Conservation (phyloP, 768 basidiomycete species). For the Rhodotorula toruloides region DNA sequence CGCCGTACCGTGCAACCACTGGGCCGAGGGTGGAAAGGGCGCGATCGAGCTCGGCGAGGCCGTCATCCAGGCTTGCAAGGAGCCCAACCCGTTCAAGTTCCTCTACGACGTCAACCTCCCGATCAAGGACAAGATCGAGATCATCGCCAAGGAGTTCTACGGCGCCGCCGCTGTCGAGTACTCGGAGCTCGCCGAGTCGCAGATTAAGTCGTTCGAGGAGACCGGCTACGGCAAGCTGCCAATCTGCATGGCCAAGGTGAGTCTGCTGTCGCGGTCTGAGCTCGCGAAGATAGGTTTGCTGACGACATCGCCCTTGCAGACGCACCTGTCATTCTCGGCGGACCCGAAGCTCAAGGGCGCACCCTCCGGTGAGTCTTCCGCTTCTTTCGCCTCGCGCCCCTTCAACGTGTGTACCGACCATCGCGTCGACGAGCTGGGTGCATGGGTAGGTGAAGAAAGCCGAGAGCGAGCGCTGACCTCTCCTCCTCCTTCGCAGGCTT, state of each 20-base stretch:
- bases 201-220: slow-evolving; percentile 82
- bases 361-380: slow-evolving; percentile 58
- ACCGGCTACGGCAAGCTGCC: slow-evolving; percentile 78
- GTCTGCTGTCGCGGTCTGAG: slow-evolving; percentile 36
- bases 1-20: slow-evolving; percentile 92
- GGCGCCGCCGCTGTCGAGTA: slow-evolving; percentile 83
- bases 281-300: slow-evolving; percentile 81
- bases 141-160: slow-evolving; percentile 61
- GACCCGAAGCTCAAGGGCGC: slow-evolving; percentile 85
- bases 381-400: slow-evolving; percentile 10
- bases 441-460: too few relatives aligned
- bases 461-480: background rate
- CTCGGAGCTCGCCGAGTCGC: slow-evolving; percentile 73
- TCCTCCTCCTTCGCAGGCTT: slow-evolving; percentile 57
- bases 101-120: slow-evolving; percentile 65
- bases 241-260: slow-evolving; percentile 41
- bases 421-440: too few relatives aligned
- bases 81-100: slow-evolving; percentile 67
- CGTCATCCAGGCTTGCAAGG: slow-evolving; percentile 76
- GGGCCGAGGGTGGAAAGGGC: slow-evolving; percentile 91
- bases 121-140: slow-evolving; percentile 80
- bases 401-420: background rate
- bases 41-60: slow-evolving; percentile 85
- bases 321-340: slow-evolving; percentile 95
- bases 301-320: slow-evolving; percentile 50